Evolutionary conservation across 306 rosid species (phyloP).

Genomic region (Cercis canadensis): DNA sequence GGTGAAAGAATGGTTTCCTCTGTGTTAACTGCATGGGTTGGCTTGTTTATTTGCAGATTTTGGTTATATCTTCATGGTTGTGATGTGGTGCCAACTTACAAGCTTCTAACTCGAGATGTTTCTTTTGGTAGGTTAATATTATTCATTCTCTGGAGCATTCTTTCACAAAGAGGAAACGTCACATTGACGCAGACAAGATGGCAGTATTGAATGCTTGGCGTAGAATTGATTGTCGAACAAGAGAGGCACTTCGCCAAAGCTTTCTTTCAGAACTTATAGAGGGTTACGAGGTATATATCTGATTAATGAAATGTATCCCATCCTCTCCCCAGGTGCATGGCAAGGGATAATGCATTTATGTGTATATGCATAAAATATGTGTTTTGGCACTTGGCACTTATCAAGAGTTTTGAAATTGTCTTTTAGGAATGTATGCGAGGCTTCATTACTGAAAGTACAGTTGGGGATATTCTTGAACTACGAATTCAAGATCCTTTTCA

Average conservation of each 20-base stretch:
- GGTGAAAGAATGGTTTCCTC: conserved; percentile 11
- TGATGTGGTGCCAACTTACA: conserved; percentile 9
- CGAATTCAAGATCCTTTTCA: conserved; percentile 83
- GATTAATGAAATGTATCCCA: not conserved
- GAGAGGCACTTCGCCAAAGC: conserved; percentile 92
- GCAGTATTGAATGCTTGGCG: conserved; percentile 64
- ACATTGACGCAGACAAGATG: conserved; percentile 63
- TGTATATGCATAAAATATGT: not conserved
- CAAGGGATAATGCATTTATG: conserved; percentile 26
- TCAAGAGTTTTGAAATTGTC: not conserved
- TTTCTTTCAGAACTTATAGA: conserved; percentile 71
- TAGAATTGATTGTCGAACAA: conserved; percentile 76
- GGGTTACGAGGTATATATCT: conserved; percentile 75
- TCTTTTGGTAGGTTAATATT: conserved; percentile 65
- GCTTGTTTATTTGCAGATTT: conserved; percentile 14
- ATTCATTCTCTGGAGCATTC: conserved; percentile 59
- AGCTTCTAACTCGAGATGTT: conserved; percentile 30
- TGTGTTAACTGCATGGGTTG: conserved; percentile 3
- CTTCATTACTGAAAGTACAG: conserved; percentile 56
- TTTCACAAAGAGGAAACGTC: conserved; percentile 57
- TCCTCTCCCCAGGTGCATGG: not conserved
- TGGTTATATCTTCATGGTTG: conserved; percentile 15
- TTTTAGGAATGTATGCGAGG: conserved; percentile 65
- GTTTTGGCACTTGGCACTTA: not conserved
- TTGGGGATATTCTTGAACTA: conserved; percentile 57